phyloP scores from a whole-genome alignment of 2,329 filamentous ascomycete genomes.

The Alternaria novae-zelandiae region DNA sequence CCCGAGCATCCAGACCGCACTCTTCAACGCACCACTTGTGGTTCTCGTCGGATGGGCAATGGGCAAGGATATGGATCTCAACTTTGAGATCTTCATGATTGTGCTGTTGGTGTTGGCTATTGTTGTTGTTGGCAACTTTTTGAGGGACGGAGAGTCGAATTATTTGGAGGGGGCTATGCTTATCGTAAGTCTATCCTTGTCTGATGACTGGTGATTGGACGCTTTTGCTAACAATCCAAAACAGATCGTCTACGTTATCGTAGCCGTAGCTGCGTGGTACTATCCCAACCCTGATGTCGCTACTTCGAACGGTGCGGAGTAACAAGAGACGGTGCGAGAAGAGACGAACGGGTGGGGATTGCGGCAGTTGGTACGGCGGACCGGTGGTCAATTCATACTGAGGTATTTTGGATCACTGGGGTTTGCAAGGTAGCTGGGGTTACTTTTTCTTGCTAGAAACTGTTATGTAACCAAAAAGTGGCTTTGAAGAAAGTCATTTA shows the following conservation, averaged over 20 bases:
- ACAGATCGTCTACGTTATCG: slow-evolving; percentile 66
- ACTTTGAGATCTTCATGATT: slow-evolving; percentile 89
- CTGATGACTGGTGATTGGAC: background rate
- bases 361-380: background rate
- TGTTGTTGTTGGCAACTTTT: slow-evolving; percentile 84
- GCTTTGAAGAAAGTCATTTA: background rate
- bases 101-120: slow-evolving; percentile 82
- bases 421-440: background rate
- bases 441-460: background rate
- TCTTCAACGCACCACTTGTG: slow-evolving; percentile 84
- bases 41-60: slow-evolving; percentile 84
- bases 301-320: slow-evolving; percentile 28
- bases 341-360: rapidly evolving
- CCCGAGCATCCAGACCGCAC: slow-evolving; percentile 85
- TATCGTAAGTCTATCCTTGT: slow-evolving; percentile 52
- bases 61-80: slow-evolving; percentile 73
- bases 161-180: slow-evolving; percentile 87
- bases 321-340: background rate
- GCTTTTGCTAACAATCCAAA: background rate
- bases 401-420: background rate
- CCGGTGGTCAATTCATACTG: background rate
- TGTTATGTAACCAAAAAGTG: background rate
- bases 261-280: slow-evolving; percentile 67
- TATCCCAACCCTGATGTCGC: slow-evolving; percentile 61
- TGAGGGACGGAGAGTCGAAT: slow-evolving; percentile 87